Evolutionary conservation across 1,284 basidiomycete genomes (phyloP).

Genomic region (Pyrrhoderma noxium): DNA sequence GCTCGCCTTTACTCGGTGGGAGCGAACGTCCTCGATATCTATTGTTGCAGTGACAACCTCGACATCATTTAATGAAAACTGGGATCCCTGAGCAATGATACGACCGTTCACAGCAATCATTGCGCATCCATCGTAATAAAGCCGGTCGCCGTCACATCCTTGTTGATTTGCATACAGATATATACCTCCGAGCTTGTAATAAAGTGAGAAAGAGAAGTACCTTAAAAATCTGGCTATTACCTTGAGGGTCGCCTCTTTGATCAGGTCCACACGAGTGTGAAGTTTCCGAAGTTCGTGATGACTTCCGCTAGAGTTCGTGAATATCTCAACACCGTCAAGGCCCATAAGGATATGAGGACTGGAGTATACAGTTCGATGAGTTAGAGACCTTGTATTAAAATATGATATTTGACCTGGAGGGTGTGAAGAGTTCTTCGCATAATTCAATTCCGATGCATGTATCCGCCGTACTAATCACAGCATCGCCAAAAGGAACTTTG

Average conservation of each 20-base stretch:
- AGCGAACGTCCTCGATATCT: constrained; percentile 90
- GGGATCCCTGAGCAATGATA: constrained; percentile 90
- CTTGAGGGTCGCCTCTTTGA: constrained; percentile 95
- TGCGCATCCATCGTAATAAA: constrained; percentile 97
- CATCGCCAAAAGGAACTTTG: constrained; percentile 93
- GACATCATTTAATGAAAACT: constrained; percentile 93
- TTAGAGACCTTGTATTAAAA: neutral
- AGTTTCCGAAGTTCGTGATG: constrained; percentile 97
- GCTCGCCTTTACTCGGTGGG: constrained; percentile 76
- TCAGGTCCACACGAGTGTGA: constrained; percentile 85
- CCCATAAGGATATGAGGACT: constrained; percentile 97
- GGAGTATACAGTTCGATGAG: constrained; percentile 11
- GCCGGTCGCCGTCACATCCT: constrained; percentile 95
- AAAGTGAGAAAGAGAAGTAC: neutral
- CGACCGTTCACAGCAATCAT: constrained; percentile 93
- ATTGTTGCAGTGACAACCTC: constrained; percentile 94
- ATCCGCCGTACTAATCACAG: constrained; percentile 87
- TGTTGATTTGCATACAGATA: constrained; percentile 99
- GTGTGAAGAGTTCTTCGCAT: constrained; percentile 97
- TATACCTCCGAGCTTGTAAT: constrained; percentile 78
- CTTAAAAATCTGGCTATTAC: constrained; percentile 30
- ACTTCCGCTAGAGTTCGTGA: constrained; percentile 95
- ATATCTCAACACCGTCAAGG: constrained; percentile 96
- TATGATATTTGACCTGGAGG: constrained; percentile 61
- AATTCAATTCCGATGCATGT: constrained; percentile 95